Base-by-base conservation (phyloP, 108 stramenopile species). In the Skeletonema menzelii region DNA sequence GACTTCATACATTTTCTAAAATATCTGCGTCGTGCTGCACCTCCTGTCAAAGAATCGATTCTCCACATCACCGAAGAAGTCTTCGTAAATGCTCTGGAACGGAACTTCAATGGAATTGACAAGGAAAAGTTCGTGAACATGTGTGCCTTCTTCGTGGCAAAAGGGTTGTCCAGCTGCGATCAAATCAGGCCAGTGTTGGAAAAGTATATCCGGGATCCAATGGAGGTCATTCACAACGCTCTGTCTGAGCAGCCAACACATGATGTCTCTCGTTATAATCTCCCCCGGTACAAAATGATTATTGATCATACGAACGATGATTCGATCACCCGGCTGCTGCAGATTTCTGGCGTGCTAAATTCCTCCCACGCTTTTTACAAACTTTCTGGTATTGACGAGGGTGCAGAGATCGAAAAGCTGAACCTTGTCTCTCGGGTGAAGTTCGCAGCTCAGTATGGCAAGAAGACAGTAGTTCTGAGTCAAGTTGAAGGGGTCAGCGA, bases 281-380 rank as follows among this genome's bases (percentile, higher is more conserved):
- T 56, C 20, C 72, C 72, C 20, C 64, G 76, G 22, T 72, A 64
- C 55, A 77, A 77, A 73, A 59, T 77, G 70, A 77, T 77, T 11
- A 72, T 77, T 49, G 76, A 77, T 22, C 8, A 71, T 8, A 67
- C 71, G 1, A 47, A 72, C 20, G 76, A 77, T 72, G 76, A 71
- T 27, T 77, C 76, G 22, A 27, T 77, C 46, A 72, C 65, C 65
- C 28, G 70, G 0, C 12, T 77, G 42, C 69, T 77, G 40, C 32
- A 56, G 24, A 37, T 60, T 65, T 27, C 65, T 66, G 70, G 55
- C 13, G 46, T 72, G 27, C 65, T 77, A 7, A 73, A 65, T 65
- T 40, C 35, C 3, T 66, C 47, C 19, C 30, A 64, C 17, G 38
- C 60, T 3, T 56, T 77, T 30, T 77, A 66, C 76, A 44, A 49